phyloP scores from a whole-genome alignment of 345 rosid species.

The Lumnitzera racemosa region DNA sequence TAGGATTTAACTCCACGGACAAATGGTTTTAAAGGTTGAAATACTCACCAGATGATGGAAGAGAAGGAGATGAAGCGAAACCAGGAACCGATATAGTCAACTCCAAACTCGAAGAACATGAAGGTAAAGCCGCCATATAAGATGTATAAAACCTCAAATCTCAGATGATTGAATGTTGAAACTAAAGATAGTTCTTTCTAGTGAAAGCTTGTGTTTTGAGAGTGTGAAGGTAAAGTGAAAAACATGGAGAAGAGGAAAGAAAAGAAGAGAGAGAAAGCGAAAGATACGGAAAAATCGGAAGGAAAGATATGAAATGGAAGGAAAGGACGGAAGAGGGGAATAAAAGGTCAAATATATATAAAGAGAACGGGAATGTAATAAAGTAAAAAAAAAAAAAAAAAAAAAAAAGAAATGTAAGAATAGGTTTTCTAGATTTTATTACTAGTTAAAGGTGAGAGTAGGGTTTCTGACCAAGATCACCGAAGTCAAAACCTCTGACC shows the following conservation, averaged over 20 bases:
- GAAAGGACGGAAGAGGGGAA: not conserved
- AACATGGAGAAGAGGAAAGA: constrained; percentile 6
- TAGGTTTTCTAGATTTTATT: not conserved
- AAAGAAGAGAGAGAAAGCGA: constrained; percentile 13
- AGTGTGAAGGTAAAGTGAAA: constrained; percentile 16
- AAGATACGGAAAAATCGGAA: constrained; percentile 17
- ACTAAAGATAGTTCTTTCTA: not conserved
- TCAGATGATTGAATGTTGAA: constrained; percentile 11
- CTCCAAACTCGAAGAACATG: constrained; percentile 60
- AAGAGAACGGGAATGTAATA: constrained; percentile 2
- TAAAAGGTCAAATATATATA: constrained; percentile 32
- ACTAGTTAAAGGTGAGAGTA: not conserved
- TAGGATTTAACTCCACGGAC: not conserved
- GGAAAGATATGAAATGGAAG: not conserved
- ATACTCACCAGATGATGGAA: constrained; percentile 41
- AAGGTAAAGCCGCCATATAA: constrained; percentile 50
- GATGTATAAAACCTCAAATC: constrained; percentile 7
- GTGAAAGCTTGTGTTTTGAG: not conserved
- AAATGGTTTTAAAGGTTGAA: not conserved
- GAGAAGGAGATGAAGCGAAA: constrained; percentile 54
- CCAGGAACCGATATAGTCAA: constrained; percentile 80
- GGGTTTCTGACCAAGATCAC: constrained; percentile 40
- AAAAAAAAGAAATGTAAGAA: not conserved
- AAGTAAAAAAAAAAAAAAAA: not conserved
- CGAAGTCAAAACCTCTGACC: constrained; percentile 41